phyloP scores from a whole-genome alignment of 2,329 filamentous ascomycete genomes.

The Xylariaceae sp. region DNA sequence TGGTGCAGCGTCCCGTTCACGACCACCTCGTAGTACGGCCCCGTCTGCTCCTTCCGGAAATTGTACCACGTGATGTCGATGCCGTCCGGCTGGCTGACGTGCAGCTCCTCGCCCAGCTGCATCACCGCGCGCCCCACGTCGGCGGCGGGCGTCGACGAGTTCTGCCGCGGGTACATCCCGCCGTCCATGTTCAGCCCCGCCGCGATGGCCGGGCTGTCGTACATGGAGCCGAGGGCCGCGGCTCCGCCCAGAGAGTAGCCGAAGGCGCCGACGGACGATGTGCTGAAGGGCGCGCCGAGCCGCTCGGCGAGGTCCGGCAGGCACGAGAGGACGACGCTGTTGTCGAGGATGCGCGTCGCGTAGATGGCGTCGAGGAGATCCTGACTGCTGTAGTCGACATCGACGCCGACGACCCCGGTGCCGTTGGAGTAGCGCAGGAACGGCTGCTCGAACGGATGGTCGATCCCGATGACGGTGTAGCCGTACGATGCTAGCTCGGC shows the following conservation, averaged over 20 bases:
- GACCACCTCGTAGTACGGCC: not conserved
- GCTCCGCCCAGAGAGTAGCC: not conserved
- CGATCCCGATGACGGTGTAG: not conserved
- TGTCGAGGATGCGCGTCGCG: slow-evolving; percentile 3
- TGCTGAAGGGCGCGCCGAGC: not conserved
- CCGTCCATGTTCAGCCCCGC: not conserved
- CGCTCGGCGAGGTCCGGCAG: not conserved
- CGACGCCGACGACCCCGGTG: not conserved
- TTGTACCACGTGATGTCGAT: not conserved
- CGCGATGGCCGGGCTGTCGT: not conserved
- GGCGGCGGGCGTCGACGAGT: not conserved
- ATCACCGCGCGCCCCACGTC: slow-evolving; percentile 1
- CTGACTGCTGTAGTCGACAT: not conserved
- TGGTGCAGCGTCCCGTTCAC: not conserved
- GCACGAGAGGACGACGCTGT: slow-evolving; percentile 1
- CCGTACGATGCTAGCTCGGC: not conserved
- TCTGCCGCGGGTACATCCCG: not conserved
- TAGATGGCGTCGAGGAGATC: slow-evolving; percentile 3
- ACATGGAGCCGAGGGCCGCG: slow-evolving; percentile 4
- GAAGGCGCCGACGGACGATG: slow-evolving; percentile 5
- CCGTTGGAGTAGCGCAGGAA: not conserved
- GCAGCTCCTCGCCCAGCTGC: slow-evolving; percentile 2
- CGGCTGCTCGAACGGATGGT: not conserved
- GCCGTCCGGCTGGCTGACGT: not conserved
- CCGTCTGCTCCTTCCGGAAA: not conserved